Percentiles rank a stretch among this genome's conserved stretches.
phyloP scores from a whole-genome alignment of 352 stramenopile species.

The Globisporangium paddicum region DNA sequence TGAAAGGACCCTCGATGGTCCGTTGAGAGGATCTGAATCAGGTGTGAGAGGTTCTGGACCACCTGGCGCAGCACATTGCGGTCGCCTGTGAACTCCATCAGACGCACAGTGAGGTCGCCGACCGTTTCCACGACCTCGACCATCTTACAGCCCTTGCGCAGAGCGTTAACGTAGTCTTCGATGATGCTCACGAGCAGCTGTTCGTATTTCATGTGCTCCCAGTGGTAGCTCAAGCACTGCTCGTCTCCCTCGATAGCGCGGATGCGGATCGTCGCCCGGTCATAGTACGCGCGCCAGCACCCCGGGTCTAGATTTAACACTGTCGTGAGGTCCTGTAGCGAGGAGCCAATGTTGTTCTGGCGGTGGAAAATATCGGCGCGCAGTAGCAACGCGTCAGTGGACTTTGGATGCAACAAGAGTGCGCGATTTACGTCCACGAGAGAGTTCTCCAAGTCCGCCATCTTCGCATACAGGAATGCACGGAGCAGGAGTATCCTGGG shows the following conservation, averaged over 20 bases:
- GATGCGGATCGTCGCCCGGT: constrained; percentile 64
- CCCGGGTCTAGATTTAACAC: constrained; percentile 49
- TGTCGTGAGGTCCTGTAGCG: constrained; percentile 62
- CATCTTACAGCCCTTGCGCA: constrained; percentile 67
- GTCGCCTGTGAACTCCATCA: constrained; percentile 67
- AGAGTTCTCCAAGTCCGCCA: constrained; percentile 42
- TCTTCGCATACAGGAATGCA: constrained; percentile 54
- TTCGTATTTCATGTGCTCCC: constrained; percentile 64
- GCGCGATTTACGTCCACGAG: constrained; percentile 55
- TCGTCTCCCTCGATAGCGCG: constrained; percentile 62
- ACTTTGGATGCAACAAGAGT: constrained; percentile 59
- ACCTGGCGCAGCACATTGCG: constrained; percentile 53
- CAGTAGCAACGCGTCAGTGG: constrained; percentile 56
- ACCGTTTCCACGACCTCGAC: constrained; percentile 74
- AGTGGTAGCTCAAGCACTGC: constrained; percentile 56
- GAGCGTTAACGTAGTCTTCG: constrained; percentile 67
- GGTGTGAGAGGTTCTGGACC: constrained; percentile 51
- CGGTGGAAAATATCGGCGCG: constrained; percentile 64
- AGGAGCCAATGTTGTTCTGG: constrained; percentile 31
- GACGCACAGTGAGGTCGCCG: constrained; percentile 54
- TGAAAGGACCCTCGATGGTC: constrained; percentile 33
- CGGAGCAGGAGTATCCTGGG: constrained; percentile 52
- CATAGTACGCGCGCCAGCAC: constrained; percentile 80
- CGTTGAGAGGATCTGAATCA: constrained; percentile 45
- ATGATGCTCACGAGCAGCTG: constrained; percentile 57